Percentiles rank a stretch among this genome's conserved stretches.
phyloP scores from a whole-genome alignment of 208 protist species.

The Wallacemonas sp. region DNA sequence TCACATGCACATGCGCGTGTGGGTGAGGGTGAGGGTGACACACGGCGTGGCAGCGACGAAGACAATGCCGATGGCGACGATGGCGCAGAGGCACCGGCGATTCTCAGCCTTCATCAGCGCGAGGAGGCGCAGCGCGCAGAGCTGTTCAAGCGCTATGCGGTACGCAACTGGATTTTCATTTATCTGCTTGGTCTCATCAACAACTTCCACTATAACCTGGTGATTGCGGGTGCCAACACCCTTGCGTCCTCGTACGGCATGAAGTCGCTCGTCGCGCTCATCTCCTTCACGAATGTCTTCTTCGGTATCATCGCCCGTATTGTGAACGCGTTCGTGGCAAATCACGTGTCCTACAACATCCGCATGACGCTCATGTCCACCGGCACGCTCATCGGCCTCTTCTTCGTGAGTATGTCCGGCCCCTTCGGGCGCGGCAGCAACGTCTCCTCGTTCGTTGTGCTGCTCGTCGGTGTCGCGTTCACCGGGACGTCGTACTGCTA shows the following conservation, averaged over 20 bases:
- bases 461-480: constrained; percentile 70
- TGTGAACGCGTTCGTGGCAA: constrained; percentile 75
- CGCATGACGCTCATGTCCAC: constrained; percentile 59
- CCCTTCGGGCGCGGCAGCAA: constrained; percentile 48
- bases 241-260: constrained; percentile 58
- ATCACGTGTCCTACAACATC: constrained; percentile 65
- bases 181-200: constrained; percentile 86
- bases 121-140: constrained; percentile 22
- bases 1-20: too few relatives aligned
- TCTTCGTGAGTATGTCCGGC: constrained; percentile 65
- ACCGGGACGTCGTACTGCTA: constrained; percentile 64
- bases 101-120: constrained; percentile 10
- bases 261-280: constrained; percentile 62
- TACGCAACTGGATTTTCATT: constrained; percentile 41
- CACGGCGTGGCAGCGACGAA: too few relatives aligned
- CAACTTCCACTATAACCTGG: constrained; percentile 88
- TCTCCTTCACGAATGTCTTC: constrained; percentile 79
- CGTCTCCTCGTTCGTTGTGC: constrained; percentile 50
- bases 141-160: constrained; percentile 17
- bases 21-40: too few relatives aligned
- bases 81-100: neutral
- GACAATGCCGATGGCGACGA: neutral
- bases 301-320: constrained; percentile 77
- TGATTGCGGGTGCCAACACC: constrained; percentile 58
- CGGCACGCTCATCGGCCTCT: constrained; percentile 60